Conservation (phyloP, 192 early-diverging fungal genomes). For the Rhizophagus sp. region DNA sequence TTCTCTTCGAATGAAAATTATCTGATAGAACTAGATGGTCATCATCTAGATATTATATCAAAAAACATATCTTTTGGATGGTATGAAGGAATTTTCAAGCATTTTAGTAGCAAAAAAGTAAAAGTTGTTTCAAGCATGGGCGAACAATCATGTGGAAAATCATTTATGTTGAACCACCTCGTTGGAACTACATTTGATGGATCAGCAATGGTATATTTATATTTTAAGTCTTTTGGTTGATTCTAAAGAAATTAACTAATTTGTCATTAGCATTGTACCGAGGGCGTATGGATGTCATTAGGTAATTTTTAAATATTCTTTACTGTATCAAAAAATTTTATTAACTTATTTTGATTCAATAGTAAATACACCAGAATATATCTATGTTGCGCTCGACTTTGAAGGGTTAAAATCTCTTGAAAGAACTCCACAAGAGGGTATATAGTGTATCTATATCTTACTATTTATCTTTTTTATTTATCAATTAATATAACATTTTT, state of each 20-base stretch:
- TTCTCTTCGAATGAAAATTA: conserved; percentile 10
- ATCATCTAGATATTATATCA: background rate
- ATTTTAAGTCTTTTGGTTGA: background rate
- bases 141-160: conserved; percentile 33
- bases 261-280: conserved; percentile 29
- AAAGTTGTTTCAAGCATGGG: conserved; percentile 32
- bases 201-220: conserved; percentile 20
- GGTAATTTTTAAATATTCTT: background rate
- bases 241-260: too few relatives aligned
- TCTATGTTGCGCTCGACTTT: conserved; percentile 33
- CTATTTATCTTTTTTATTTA: background rate
- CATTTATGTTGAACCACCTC: conserved; percentile 26
- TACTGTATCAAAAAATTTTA: background rate
- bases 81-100: conserved; percentile 30
- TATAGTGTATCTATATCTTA: background rate
- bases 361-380: background rate
- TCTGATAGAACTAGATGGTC: background rate
- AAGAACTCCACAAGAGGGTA: conserved; percentile 31
- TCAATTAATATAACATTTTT: background rate
- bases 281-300: conserved; percentile 31
- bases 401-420: conserved; percentile 25
- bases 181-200: conserved; percentile 28
- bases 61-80: conserved; percentile 24
- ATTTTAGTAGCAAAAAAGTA: conserved; percentile 18
- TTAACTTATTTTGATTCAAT: background rate